Conservation (phyloP, 192 early-diverging fungal genomes). For the Coemansia sp. region DNA sequence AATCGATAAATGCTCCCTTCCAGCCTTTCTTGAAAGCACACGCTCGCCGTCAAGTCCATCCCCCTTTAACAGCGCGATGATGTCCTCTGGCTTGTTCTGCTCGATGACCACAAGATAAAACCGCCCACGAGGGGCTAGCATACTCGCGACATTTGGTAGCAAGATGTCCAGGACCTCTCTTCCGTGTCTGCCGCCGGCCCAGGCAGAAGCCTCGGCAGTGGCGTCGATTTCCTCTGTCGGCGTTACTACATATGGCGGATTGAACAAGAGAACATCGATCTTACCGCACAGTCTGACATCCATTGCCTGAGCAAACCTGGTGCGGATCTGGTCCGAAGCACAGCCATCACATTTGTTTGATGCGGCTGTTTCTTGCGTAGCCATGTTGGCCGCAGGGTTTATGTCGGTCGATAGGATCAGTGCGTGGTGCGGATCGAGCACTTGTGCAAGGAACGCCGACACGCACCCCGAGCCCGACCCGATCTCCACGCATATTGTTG, state of each 20-base stretch:
- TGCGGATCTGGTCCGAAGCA: conserved; percentile 62
- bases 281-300: conserved; percentile 53
- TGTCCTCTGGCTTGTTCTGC: conserved; percentile 84
- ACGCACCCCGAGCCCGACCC: conserved; percentile 88
- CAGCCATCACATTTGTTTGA: conserved; percentile 45
- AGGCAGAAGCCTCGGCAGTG: conserved; percentile 69
- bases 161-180: conserved; percentile 80
- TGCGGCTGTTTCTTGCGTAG: conserved; percentile 65
- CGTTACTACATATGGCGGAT: conserved; percentile 95
- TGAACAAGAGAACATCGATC: conserved; percentile 86
- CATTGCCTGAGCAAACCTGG: conserved; percentile 61
- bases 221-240: conserved; percentile 67
- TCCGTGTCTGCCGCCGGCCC: conserved; percentile 93
- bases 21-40: conserved; percentile 30
- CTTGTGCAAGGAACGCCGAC: conserved; percentile 68
- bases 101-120: conserved; percentile 86
- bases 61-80: conserved; percentile 59
- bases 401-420: conserved; percentile 75
- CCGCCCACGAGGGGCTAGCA: conserved; percentile 68
- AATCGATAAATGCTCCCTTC: conserved; percentile 37
- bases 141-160: conserved; percentile 66
- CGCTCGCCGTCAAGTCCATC: conserved; percentile 21
- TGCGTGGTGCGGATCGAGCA: conserved; percentile 16
- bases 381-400: conserved; percentile 68
- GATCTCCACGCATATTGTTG: conserved; percentile 80